These are phyloP conservation scores for Tylopilus sp. DNA, from an alignment of 768 basidiomycete genomes.

Conservation along the genomic window DNA sequence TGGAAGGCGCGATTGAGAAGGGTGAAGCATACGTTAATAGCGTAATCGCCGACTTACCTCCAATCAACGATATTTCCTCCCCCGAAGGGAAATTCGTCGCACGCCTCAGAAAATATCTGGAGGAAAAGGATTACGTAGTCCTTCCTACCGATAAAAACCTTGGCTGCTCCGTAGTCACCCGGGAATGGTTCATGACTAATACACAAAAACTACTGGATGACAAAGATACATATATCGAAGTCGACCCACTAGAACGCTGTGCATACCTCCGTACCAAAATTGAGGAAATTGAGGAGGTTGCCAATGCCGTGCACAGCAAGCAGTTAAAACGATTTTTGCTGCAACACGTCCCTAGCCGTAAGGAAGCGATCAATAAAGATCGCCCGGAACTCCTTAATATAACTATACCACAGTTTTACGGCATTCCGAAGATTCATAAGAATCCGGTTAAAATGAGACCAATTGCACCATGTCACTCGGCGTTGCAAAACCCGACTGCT, in stretches of 20 bases:
- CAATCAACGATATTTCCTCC: not conserved
- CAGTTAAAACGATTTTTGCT: not conserved
- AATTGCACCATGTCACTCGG: not conserved
- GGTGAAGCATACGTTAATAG: not conserved
- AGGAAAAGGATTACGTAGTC: not conserved
- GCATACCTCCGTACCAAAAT: not conserved
- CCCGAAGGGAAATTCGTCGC: not conserved
- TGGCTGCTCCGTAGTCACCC: not conserved
- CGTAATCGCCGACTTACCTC: too few relatives aligned
- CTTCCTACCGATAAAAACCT: not conserved
- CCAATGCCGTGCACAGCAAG: not conserved
- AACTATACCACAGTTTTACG: not conserved
- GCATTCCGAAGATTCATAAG: not conserved
- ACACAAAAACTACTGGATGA: not conserved
- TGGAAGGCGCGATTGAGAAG: not conserved
- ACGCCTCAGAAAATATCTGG: not conserved
- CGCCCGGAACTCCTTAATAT: not conserved
- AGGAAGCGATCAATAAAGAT: too few relatives aligned
- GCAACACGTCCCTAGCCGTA: too few relatives aligned
- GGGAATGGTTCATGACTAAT: not conserved
- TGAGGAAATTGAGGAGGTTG: too few relatives aligned
- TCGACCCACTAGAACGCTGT: not conserved
- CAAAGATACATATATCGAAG: not conserved
- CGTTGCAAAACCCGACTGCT: not conserved
- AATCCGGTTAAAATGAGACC: not conserved